Base-by-base conservation (phyloP, 2,329 filamentous ascomycete species). In the Gaeumannomyces sp. region DNA sequence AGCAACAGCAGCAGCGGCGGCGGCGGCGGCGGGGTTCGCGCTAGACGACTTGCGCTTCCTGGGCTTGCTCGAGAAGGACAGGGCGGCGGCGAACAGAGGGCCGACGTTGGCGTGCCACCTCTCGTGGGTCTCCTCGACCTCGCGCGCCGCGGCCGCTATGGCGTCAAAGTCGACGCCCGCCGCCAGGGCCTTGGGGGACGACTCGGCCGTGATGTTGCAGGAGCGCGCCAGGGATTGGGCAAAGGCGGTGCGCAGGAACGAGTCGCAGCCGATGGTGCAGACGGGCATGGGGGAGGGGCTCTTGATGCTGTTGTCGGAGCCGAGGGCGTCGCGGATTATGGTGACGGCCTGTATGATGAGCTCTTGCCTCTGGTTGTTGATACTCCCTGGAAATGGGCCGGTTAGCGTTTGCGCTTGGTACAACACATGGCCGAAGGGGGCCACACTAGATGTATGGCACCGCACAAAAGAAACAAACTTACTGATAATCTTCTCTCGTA, bases 401-500 rank as follows among this genome's bases (percentile, higher is more conserved):
- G 2, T 53, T 11, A 53, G 45, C 14, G 22, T 10, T 22, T 22
- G 45, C 11, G 6, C 22, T 53, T 53, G 45, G 22, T 25, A 53
- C 6, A 50, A 5, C 2, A 50, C 6, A 50, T 19, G 8, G 19
- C 7, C 13, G 11, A 16, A 16, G 13, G 35, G 3, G 2, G 13
- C 5, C 14, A 45, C 6, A 6, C 38, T 45, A 45, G 38, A 45
- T 16, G 13, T 10, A 33, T 10, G 13, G 19, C 5, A 19, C 11
- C 27, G 16, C 35, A 8, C 25, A 57, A 56, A n/a, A n/a, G 27
- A 25, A 11, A 29, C 7, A 56, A 22, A n/a, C 70, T 65, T 66
- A 72, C 72, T 68, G 60, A 72, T 71, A 11, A 75, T 69, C 63
- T 71, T 73, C 31, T 72, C 69, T 2, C 70, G 67, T 63, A 76